Conservation (phyloP, 768 basidiomycete species). For the Strobilomyces echinocephalus region DNA sequence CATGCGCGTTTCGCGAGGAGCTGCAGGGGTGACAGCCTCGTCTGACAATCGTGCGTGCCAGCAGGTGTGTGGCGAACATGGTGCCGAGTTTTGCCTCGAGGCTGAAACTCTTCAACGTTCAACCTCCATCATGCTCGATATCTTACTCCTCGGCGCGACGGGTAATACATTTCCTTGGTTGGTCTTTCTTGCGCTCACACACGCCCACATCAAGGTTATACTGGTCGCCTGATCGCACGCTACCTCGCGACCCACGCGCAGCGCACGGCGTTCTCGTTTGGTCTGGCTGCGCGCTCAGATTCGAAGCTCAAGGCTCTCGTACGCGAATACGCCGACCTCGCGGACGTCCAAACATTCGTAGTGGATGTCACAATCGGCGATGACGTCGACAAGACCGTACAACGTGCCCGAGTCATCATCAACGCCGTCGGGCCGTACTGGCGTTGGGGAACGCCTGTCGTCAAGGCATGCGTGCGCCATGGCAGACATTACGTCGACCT, state of each 20-base stretch:
- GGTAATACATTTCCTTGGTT: slow-evolving; percentile 25
- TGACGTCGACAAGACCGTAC: slow-evolving; percentile 55
- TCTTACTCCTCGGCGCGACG: slow-evolving; percentile 71
- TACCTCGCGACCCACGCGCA: slow-evolving; percentile 68
- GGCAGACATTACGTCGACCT: slow-evolving; percentile 86
- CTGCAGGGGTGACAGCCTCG: background rate
- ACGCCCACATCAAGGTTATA: slow-evolving; percentile 43
- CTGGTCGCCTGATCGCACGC: slow-evolving; percentile 61
- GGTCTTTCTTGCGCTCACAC: slow-evolving; percentile 10
- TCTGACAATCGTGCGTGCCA: background rate
- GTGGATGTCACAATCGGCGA: slow-evolving; percentile 56
- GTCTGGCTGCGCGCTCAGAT: slow-evolving; percentile 64
- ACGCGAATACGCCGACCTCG: slow-evolving; percentile 38
- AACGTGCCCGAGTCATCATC: slow-evolving; percentile 60
- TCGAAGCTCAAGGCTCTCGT: slow-evolving; percentile 54
- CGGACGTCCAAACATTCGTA: slow-evolving; percentile 42
- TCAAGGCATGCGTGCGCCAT: slow-evolving; percentile 69
- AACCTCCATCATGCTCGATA: slow-evolving; percentile 40
- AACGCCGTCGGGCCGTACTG: slow-evolving; percentile 76
- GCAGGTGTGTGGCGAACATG: slow-evolving; percentile 3
- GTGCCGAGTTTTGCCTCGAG: background rate
- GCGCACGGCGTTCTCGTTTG: slow-evolving; percentile 55
- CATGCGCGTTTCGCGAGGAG: slow-evolving; percentile 17
- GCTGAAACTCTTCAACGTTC: background rate
- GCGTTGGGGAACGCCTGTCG: slow-evolving; percentile 68